Conservation (phyloP, 1,139 yeast genomes). For the Suhomyces bolitotheri region DNA sequence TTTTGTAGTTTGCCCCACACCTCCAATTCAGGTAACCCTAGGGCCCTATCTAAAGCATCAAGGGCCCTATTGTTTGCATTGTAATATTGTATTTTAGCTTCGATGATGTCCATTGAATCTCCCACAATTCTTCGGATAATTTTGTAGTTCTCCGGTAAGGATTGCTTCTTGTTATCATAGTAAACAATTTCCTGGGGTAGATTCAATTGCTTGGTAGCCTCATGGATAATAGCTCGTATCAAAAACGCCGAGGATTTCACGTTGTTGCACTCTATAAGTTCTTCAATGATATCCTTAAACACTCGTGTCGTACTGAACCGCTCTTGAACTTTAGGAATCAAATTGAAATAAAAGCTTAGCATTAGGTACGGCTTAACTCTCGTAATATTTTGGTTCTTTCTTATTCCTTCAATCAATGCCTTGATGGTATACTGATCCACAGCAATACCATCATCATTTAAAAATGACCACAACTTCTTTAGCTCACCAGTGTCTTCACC, state of each 20-base stretch:
- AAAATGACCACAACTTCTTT: constrained; percentile 16
- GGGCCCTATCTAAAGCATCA: no score
- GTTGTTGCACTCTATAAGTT: constrained; percentile 12
- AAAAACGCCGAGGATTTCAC: constrained; percentile 12
- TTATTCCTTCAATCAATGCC: constrained; percentile 16
- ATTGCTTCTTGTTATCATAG: constrained; percentile 13
- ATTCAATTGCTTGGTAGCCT: constrained; percentile 21
- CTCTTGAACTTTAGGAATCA: constrained; percentile 1
- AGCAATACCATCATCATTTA: constrained; percentile 5
- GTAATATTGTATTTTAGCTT: constrained; percentile 9
- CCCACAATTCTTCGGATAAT: constrained; percentile 29
- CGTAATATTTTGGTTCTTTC: constrained; percentile 14
- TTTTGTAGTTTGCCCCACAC: no score
- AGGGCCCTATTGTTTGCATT: no score
- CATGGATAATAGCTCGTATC: constrained; percentile 28
- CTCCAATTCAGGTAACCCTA: no score
- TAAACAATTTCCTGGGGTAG: constrained; percentile 25
- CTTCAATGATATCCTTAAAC: constrained; percentile 9
- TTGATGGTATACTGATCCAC: constrained; percentile 18
- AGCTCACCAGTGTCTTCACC: no score
- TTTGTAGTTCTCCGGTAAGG: constrained; percentile 30
- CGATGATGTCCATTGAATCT: constrained; percentile 9
- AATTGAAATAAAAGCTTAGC: constrained; percentile 20
- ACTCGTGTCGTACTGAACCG: constrained; percentile 2
- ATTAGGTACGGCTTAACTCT: constrained; percentile 15